Evolutionary conservation across 768 basidiomycete species (phyloP).

Genomic region (Grammothele lineata): DNA sequence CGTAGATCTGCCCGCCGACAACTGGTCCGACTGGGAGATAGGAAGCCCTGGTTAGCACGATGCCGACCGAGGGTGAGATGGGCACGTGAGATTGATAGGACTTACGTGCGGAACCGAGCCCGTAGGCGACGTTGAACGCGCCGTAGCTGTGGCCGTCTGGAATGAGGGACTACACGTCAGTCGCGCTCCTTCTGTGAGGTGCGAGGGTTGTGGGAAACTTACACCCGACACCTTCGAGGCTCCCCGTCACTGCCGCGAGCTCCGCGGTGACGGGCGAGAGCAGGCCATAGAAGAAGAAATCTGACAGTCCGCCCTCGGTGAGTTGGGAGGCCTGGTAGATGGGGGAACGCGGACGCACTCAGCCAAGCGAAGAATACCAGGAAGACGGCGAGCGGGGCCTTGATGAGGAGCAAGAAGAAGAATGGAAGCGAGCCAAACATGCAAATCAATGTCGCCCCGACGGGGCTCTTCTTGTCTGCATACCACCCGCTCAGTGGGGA

Average conservation of each 20-base stretch:
- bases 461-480: constrained; percentile 52
- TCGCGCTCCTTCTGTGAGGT: constrained; percentile 70
- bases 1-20: constrained; percentile 68
- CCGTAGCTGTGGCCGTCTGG: constrained; percentile 73
- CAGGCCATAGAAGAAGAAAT: constrained; percentile 55
- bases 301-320: too few relatives aligned
- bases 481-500: constrained; percentile 56
- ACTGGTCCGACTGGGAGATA: constrained; percentile 58
- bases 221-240: constrained; percentile 66
- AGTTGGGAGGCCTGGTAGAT: neutral
- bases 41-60: too few relatives aligned
- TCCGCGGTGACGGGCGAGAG: constrained; percentile 64
- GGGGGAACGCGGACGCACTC: constrained; percentile 36
- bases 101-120: constrained; percentile 58
- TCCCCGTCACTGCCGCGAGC: constrained; percentile 54
- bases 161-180: constrained; percentile 59
- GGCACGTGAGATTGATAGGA: constrained; percentile 5
- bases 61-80: neutral
- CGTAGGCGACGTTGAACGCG: constrained; percentile 69
- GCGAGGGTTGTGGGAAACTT: constrained; percentile 38
- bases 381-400: constrained; percentile 43
- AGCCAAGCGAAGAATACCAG: constrained; percentile 45
- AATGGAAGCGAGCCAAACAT: constrained; percentile 57
- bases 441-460: constrained; percentile 46
- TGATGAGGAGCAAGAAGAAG: constrained; percentile 52